A percentile compares a stretch with the other conserved stretches of the same genome.
These are phyloP conservation scores for Candida dendrica DNA, from an alignment of 805 yeast genomes.

Conservation along the genomic window DNA sequence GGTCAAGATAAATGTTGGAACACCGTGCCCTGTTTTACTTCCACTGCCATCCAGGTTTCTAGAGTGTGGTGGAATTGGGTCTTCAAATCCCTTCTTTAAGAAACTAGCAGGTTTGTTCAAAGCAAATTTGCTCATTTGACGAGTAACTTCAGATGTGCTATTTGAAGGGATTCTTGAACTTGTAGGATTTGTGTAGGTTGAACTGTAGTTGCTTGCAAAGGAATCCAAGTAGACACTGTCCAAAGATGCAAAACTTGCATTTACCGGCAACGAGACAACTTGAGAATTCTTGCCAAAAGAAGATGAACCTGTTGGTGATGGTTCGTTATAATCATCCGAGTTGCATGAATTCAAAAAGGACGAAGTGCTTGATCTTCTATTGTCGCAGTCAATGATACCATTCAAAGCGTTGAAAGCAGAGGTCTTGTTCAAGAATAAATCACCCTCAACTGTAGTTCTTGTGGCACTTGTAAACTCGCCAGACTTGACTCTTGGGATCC, in stretches of 20 bases:
- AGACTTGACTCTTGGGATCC: slow-evolving; percentile 14
- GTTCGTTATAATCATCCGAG: not conserved
- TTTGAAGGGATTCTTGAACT: slow-evolving; percentile 11
- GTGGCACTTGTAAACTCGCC: slow-evolving; percentile 15
- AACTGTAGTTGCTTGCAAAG: slow-evolving; percentile 20
- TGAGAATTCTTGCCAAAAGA: slow-evolving; percentile 39
- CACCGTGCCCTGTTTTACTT: not conserved
- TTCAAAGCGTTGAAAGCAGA: slow-evolving; percentile 20
- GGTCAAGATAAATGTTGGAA: slow-evolving; percentile 2
- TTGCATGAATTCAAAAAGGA: slow-evolving; percentile 2
- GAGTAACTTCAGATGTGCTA: not conserved
- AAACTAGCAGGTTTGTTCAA: slow-evolving; percentile 9
- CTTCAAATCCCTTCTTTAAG: slow-evolving; percentile 6
- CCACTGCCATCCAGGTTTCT: not conserved
- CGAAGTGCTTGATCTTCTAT: slow-evolving; percentile 13
- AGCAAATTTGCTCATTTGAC: slow-evolving; percentile 13
- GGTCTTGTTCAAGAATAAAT: slow-evolving; percentile 18
- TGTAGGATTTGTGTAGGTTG: slow-evolving; percentile 6
- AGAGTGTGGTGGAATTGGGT: slow-evolving; percentile 14
- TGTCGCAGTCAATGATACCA: slow-evolving; percentile 17
- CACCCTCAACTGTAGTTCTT: slow-evolving; percentile 24
- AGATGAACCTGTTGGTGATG: slow-evolving; percentile 7
- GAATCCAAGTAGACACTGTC: slow-evolving; percentile 62
- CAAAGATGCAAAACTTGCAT: slow-evolving; percentile 72
- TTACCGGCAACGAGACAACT: slow-evolving; percentile 60